Evolutionary conservation across 2,329 filamentous ascomycete species (phyloP).

Genomic region (Byssothecium circinans): DNA sequence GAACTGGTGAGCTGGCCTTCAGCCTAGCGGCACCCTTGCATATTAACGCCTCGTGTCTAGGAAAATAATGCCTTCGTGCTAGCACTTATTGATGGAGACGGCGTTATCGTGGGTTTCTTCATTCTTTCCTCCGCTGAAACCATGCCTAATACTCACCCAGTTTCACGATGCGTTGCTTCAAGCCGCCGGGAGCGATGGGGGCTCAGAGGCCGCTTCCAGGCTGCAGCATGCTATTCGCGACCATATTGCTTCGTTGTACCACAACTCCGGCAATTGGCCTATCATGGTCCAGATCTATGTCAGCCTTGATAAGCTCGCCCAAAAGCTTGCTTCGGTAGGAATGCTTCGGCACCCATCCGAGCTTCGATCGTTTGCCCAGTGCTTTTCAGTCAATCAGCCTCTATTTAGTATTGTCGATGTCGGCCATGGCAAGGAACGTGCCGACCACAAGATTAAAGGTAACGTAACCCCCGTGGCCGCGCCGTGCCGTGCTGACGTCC

Average conservation of each 20-base stretch:
- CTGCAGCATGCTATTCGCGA: constrained; percentile 47
- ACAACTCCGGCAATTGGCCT: constrained; percentile 46
- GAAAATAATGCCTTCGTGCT: constrained; percentile 48
- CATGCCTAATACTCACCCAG: constrained; percentile 20
- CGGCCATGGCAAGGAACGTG: constrained; percentile 50
- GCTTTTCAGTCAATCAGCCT: constrained; percentile 49
- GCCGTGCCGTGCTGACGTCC: constrained; percentile 9
- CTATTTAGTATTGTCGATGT: constrained; percentile 54
- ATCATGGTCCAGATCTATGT: constrained; percentile 52
- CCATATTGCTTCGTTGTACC: constrained; percentile 47
- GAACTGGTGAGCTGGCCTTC: constrained; percentile 25
- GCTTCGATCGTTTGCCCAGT: constrained; percentile 47
- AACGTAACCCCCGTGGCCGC: background rate
- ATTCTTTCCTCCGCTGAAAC: background rate
- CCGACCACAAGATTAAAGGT: constrained; percentile 52
- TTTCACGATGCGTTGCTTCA: constrained; percentile 50
- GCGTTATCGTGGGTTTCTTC: constrained; percentile 45
- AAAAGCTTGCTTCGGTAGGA: constrained; percentile 46
- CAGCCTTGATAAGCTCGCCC: constrained; percentile 50
- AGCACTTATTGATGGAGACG: constrained; percentile 54
- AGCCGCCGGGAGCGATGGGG: constrained; percentile 46
- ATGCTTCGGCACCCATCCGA: constrained; percentile 46
- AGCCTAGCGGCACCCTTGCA: constrained; percentile 7
- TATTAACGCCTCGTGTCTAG: constrained; percentile 15
- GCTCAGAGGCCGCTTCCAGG: constrained; percentile 50